phyloP scores from a whole-genome alignment of 306 rosid species.

The Hippophae gyantsensis region DNA sequence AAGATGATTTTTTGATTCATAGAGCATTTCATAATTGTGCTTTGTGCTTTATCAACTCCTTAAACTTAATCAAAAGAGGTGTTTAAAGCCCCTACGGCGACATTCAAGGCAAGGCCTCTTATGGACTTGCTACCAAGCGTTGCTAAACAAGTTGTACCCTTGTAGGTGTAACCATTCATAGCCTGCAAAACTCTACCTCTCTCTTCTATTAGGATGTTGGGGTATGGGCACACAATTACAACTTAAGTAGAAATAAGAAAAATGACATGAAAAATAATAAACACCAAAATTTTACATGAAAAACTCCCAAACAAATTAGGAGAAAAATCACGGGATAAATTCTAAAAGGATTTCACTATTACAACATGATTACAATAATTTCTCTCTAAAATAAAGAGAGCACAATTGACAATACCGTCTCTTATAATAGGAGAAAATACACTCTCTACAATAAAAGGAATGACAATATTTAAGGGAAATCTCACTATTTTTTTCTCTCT shows the following conservation, averaged over 20 bases:
- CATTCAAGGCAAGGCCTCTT: no score
- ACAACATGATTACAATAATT: neutral
- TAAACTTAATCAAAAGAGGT: no score
- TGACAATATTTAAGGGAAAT: neutral
- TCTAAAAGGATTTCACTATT: neutral
- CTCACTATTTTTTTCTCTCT: neutral
- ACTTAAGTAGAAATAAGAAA: neutral
- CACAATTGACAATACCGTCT: neutral
- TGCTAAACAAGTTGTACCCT: no score
- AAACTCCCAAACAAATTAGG: neutral
- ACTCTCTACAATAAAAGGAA: no score
- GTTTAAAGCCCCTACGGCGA: no score
- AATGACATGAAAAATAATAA: no score
- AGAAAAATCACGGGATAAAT: neutral
- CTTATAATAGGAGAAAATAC: neutral
- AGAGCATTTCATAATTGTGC: no score
- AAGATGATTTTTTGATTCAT: no score
- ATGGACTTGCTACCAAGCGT: no score
- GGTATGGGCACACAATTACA: neutral
- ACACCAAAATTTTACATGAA: neutral
- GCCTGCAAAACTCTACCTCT: no score
- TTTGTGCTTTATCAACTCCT: no score
- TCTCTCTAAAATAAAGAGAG: neutral
- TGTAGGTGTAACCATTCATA: no score
- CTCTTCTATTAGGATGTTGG: neutral